phyloP scores from a whole-genome alignment of 352 stramenopile species.

The Phytophthora pistaciae region DNA sequence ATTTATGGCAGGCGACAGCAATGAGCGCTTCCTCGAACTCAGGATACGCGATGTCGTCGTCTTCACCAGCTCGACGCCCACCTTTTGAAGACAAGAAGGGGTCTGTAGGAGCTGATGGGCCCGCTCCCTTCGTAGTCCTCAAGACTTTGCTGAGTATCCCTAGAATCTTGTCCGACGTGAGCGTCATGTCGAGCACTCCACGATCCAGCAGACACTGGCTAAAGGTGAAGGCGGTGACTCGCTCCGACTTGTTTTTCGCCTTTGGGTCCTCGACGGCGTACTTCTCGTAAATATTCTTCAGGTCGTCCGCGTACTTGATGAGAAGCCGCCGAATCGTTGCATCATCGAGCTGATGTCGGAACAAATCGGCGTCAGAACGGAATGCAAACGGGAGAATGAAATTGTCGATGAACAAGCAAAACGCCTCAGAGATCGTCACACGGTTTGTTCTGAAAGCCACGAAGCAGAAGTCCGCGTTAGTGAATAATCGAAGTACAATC shows the following conservation, averaged over 20 bases:
- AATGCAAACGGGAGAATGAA: slow-evolving; percentile 80
- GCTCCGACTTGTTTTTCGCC: slow-evolving; percentile 46
- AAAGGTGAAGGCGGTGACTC: slow-evolving; percentile 71
- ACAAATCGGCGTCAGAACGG: slow-evolving; percentile 75
- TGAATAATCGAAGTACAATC: not conserved
- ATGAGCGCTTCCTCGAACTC: slow-evolving; percentile 80
- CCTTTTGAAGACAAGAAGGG: not conserved
- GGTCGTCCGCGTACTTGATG: slow-evolving; percentile 69
- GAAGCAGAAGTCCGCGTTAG: not conserved
- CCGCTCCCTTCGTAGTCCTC: slow-evolving; percentile 19
- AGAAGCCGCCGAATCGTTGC: slow-evolving; percentile 67
- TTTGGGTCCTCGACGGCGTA: slow-evolving; percentile 62
- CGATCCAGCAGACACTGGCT: slow-evolving; percentile 71
- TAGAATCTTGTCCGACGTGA: slow-evolving; percentile 70
- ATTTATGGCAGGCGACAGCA: slow-evolving; percentile 80
- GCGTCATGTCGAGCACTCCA: slow-evolving; percentile 64
- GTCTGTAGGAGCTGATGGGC: not conserved
- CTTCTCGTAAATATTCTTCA: slow-evolving; percentile 61
- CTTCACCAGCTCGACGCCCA: slow-evolving; percentile 33
- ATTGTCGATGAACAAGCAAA: slow-evolving; percentile 82
- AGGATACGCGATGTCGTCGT: slow-evolving; percentile 67
- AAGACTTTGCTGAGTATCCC: slow-evolving; percentile 67
- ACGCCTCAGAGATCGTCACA: slow-evolving; percentile 75
- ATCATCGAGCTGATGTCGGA: slow-evolving; percentile 78
- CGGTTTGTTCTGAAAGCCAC: slow-evolving; percentile 51